Evolutionary conservation across 441 rosid genomes (phyloP).

Genomic region (Mallotus japonicus): DNA sequence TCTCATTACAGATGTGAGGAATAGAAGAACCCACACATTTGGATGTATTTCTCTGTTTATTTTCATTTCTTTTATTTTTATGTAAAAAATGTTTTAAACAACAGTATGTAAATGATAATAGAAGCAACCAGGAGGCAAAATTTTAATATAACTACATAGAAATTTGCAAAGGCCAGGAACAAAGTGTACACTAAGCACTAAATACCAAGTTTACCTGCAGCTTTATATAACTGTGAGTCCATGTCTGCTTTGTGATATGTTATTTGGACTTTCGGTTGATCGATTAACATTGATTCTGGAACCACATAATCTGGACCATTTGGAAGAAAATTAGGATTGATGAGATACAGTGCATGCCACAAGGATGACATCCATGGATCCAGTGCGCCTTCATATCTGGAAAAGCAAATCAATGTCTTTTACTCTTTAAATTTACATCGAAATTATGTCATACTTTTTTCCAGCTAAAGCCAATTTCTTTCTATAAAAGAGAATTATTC

Average conservation of each 20-base stretch:
- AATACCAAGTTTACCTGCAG: constrained; percentile 43
- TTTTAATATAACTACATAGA: neutral
- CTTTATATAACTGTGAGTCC: constrained; percentile 31
- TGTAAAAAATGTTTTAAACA: too few relatives aligned
- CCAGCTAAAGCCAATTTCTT: constrained; percentile 4
- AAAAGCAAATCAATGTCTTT: constrained; percentile 17
- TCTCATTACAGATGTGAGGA: neutral
- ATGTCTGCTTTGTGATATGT: constrained; percentile 38
- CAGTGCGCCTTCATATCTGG: constrained; percentile 88
- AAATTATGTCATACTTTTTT: constrained; percentile 4
- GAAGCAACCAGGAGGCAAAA: constrained; percentile 7
- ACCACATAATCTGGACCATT: constrained; percentile 56
- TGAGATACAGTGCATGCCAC: constrained; percentile 60
- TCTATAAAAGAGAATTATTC: neutral
- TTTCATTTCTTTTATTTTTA: neutral
- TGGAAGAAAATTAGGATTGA: constrained; percentile 61
- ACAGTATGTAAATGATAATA: neutral
- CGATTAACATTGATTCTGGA: constrained; percentile 46
- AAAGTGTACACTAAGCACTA: neutral
- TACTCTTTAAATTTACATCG: constrained; percentile 1
- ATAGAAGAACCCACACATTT: neutral
- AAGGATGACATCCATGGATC: constrained; percentile 93
- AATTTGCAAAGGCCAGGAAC: neutral
- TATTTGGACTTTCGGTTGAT: constrained; percentile 63
- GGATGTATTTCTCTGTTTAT: neutral